phyloP scores from a whole-genome alignment of 2,329 filamentous ascomycete genomes.

The Epichloe glyceriae region DNA sequence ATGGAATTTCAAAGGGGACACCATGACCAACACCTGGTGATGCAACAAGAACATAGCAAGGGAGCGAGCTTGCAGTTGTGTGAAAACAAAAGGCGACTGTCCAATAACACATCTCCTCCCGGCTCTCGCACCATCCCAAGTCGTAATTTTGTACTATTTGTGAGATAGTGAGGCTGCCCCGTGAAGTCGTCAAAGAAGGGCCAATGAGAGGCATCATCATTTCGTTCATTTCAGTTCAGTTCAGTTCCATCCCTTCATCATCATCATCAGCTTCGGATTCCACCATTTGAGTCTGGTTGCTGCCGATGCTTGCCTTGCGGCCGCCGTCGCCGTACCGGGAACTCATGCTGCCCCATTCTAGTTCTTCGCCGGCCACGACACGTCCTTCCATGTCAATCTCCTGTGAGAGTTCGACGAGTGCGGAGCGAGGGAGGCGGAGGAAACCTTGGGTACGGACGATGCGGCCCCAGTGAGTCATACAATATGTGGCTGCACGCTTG shows the following conservation, averaged over 20 bases:
- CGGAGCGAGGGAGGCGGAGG: slow-evolving; percentile 61
- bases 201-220: too few species aligned
- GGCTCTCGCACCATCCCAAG: not conserved
- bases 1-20: too few species aligned
- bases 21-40: too few species aligned
- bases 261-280: slow-evolving; percentile 48
- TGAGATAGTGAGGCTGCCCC: not conserved
- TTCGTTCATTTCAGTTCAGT: slow-evolving; percentile 1
- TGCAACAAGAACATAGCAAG: too few species aligned
- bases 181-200: not conserved
- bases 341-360: slow-evolving; percentile 42
- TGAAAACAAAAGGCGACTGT: not conserved
- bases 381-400: slow-evolving; percentile 90
- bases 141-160: slow-evolving; percentile 1
- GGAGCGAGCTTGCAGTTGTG: too few species aligned
- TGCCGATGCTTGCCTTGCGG: slow-evolving; percentile 48
- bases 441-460: slow-evolving; percentile 85
- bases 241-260: slow-evolving; percentile 51
- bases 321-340: slow-evolving; percentile 31
- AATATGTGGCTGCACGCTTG: slow-evolving; percentile 75
- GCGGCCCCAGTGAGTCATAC: slow-evolving; percentile 87
- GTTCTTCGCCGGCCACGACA: slow-evolving; percentile 76
- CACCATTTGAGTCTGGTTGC: slow-evolving; percentile 42
- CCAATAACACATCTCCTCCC: not conserved
- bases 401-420: slow-evolving; percentile 82